Conservation (phyloP, 192 early-diverging fungal species). For the Backusella liffmaniae region DNA sequence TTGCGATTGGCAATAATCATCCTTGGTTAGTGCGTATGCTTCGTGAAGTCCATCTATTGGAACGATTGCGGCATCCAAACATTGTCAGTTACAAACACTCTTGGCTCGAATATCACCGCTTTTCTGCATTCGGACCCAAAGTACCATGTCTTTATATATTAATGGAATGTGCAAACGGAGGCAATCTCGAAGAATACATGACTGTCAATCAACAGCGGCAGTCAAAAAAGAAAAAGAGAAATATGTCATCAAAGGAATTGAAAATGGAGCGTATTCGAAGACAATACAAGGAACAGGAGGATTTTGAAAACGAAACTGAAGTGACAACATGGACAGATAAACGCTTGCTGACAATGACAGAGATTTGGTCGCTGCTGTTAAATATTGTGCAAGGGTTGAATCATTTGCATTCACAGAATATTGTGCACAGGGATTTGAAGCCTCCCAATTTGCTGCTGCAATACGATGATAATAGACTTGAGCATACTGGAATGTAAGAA, state of each 20-base stretch:
- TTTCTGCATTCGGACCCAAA: slow-evolving; percentile 76
- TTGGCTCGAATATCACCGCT: slow-evolving; percentile 85
- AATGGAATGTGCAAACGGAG: slow-evolving; percentile 95
- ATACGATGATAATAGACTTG: slow-evolving; percentile 44
- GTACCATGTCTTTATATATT: slow-evolving; percentile 94
- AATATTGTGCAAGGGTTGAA: slow-evolving; percentile 90
- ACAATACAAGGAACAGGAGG: slow-evolving; percentile 21
- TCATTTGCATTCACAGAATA: slow-evolving; percentile 85
- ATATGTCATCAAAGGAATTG: slow-evolving; percentile 17
- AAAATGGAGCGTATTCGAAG: slow-evolving; percentile 29
- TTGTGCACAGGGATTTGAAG: slow-evolving; percentile 94
- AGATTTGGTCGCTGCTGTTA: slow-evolving; percentile 86
- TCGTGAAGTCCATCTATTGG: slow-evolving; percentile 90
- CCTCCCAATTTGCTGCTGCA: slow-evolving; percentile 89
- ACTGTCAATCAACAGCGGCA: slow-evolving; percentile 32
- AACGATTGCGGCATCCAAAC: slow-evolving; percentile 86
- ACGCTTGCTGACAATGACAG: slow-evolving; percentile 52
- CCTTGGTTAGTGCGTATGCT: slow-evolving; percentile 92
- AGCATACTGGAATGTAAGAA: slow-evolving; percentile 4
- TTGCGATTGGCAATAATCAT: slow-evolving; percentile 88
- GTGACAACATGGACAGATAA: slow-evolving; percentile 10
- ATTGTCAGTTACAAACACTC: slow-evolving; percentile 96
- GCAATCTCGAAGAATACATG: slow-evolving; percentile 93
- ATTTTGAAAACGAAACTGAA: slow-evolving; percentile 9
- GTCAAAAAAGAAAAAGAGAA: not conserved